phyloP scores from a whole-genome alignment of 75 land plant species.

The Chamaecyparis obtusa region DNA sequence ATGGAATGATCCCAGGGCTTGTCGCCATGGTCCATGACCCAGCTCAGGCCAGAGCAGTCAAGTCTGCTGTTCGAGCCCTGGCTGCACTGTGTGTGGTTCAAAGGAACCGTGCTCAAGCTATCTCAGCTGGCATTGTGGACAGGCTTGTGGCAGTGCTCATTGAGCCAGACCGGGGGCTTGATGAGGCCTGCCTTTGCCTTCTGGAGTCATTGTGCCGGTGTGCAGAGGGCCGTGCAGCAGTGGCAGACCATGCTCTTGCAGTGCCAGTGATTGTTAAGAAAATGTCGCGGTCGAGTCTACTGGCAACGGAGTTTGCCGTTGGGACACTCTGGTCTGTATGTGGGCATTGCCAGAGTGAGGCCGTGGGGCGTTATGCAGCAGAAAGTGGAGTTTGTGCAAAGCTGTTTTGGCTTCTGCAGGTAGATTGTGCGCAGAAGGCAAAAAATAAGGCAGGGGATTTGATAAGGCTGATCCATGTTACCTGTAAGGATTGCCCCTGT shows the following conservation, averaged over 20 bases:
- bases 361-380: neutral
- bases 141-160: slow-evolving; percentile 30
- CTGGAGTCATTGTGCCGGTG: slow-evolving; percentile 29
- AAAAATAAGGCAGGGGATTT: slow-evolving; percentile 2
- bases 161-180: slow-evolving; percentile 14
- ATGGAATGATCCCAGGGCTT: neutral
- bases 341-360: slow-evolving; percentile 5
- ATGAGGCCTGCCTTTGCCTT: slow-evolving; percentile 19
- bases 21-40: neutral
- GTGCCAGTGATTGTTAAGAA: slow-evolving; percentile 33
- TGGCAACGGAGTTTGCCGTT: slow-evolving; percentile 29
- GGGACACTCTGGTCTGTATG: slow-evolving; percentile 21
- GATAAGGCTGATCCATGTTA: slow-evolving; percentile 12
- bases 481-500: slow-evolving; percentile 50
- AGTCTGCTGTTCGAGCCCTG: slow-evolving; percentile 2
- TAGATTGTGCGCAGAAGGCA: neutral
- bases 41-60: neutral
- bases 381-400: slow-evolving; percentile 4
- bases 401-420: slow-evolving; percentile 9
- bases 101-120: slow-evolving; percentile 15
- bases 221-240: slow-evolving; percentile 33
- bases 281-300: slow-evolving; percentile 24
- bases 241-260: slow-evolving; percentile 36
- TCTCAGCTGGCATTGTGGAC: slow-evolving; percentile 27
- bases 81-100: neutral